Conservation (phyloP, 2,329 filamentous ascomycete species). For the Fusarium temperatum region DNA sequence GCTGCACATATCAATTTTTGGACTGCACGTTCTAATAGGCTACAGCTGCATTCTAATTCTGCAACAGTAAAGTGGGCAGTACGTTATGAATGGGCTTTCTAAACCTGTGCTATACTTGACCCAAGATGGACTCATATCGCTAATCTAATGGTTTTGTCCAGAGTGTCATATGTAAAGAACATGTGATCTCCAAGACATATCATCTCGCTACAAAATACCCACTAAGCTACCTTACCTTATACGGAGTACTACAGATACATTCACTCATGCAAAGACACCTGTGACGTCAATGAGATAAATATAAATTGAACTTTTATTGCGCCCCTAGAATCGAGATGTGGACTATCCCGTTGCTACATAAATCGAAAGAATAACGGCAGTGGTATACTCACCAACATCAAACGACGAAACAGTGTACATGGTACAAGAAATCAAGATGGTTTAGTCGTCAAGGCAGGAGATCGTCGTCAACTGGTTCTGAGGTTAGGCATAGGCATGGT, state of each 20-base stretch:
- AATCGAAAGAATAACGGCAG: slow-evolving; percentile 36
- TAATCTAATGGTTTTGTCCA: slow-evolving; percentile 1
- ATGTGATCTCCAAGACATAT: slow-evolving; percentile 10
- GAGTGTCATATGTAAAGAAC: neutral
- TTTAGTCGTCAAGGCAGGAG: slow-evolving; percentile 25
- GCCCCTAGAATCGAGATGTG: slow-evolving; percentile 37
- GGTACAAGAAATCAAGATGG: slow-evolving; percentile 25
- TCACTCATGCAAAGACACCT: neutral
- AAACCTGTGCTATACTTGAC: neutral
- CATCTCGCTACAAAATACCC: slow-evolving; percentile 14
- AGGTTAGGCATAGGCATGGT: slow-evolving; percentile 28
- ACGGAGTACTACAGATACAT: neutral
- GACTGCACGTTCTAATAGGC: slow-evolving; percentile 15
- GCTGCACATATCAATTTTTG: neutral
- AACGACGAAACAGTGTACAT: slow-evolving; percentile 36
- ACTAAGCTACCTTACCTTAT: neutral
- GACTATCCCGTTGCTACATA: slow-evolving; percentile 29
- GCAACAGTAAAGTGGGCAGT: neutral
- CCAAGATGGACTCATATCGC: slow-evolving; percentile 7
- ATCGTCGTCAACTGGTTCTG: slow-evolving; percentile 29
- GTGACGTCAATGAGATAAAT: slow-evolving; percentile 19
- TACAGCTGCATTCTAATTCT: neutral
- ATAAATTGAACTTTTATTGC: slow-evolving; percentile 43
- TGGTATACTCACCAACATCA: slow-evolving; percentile 43
- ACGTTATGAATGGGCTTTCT: neutral